Conservation (phyloP, 2,329 filamentous ascomycete species). For the Penicillium sp. region DNA sequence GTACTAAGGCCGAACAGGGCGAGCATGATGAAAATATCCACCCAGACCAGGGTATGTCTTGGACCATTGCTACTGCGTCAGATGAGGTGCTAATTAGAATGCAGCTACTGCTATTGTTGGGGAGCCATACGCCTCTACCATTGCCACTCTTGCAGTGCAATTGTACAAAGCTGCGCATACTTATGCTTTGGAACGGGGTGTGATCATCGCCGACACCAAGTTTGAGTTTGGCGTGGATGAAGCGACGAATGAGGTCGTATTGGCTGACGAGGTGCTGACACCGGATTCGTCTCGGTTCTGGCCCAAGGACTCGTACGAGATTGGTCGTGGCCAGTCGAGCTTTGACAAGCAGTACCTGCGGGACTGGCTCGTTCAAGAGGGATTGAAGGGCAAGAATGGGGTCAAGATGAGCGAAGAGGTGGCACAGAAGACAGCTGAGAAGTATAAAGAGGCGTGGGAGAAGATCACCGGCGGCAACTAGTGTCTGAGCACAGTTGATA, state of each 20-base stretch:
- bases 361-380: conserved; percentile 70
- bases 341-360: conserved; percentile 84
- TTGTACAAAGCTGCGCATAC: conserved; percentile 54
- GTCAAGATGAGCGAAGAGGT: conserved; percentile 69
- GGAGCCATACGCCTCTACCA: conserved; percentile 55
- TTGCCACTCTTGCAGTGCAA: conserved; percentile 59
- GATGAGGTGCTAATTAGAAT: too few species aligned
- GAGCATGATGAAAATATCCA: conserved; percentile 81
- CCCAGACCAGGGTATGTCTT: conserved; percentile 54
- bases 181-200: conserved; percentile 52
- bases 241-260: conserved; percentile 60
- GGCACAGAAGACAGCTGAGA: conserved; percentile 59
- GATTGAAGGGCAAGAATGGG: conserved; percentile 67
- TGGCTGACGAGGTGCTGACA: conserved; percentile 80
- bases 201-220: conserved; percentile 73
- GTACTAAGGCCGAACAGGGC: conserved; percentile 76
- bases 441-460: conserved; percentile 72
- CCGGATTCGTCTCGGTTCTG: conserved; percentile 84
- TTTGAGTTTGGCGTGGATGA: conserved; percentile 69
- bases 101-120: conserved; percentile 57
- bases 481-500: not conserved
- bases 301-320: conserved; percentile 64
- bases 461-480: conserved; percentile 57
- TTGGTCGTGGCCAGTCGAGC: conserved; percentile 70
- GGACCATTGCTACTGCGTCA: not conserved